phyloP scores from a whole-genome alignment of 371 early-diverging fungal genomes.

The Encephalitozoon romaleae region DNA sequence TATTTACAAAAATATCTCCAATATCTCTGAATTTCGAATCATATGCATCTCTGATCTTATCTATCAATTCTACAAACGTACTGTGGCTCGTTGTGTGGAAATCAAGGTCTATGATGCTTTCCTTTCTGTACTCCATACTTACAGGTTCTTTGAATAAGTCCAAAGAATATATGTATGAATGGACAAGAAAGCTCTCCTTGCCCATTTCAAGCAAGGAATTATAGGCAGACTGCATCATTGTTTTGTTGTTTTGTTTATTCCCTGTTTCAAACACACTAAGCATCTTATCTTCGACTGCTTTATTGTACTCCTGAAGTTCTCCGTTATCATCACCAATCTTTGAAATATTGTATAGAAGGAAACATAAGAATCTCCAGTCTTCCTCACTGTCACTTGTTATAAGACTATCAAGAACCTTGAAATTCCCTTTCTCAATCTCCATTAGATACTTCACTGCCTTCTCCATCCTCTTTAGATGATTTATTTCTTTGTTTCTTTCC shows the following conservation, averaged over 20 bases:
- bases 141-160: conserved; percentile 18
- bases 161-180: conserved; percentile 21
- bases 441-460: conserved; percentile 39
- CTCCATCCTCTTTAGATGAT: conserved; percentile 35
- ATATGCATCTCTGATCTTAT: conserved; percentile 17
- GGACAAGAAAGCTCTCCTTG: conserved; percentile 16
- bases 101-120: conserved; percentile 23
- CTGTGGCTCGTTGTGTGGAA: conserved; percentile 17
- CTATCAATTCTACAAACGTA: conserved; percentile 28
- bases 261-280: conserved; percentile 20
- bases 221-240: conserved; percentile 12
- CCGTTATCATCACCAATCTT: not conserved
- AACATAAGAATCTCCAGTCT: conserved; percentile 42
- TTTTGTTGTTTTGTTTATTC: conserved; percentile 14
- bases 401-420: conserved; percentile 25
- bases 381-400: conserved; percentile 32
- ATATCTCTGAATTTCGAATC: conserved; percentile 8
- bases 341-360: conserved; percentile 4
- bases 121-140: not conserved
- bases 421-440: conserved; percentile 30
- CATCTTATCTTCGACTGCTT: conserved; percentile 42
- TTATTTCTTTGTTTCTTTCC: conserved; percentile 37
- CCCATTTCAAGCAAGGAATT: conserved; percentile 19
- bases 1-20: conserved; percentile 17
- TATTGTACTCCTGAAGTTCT: not conserved